phyloP scores from a whole-genome alignment of 805 yeast species.

The Komagataella populi region DNA sequence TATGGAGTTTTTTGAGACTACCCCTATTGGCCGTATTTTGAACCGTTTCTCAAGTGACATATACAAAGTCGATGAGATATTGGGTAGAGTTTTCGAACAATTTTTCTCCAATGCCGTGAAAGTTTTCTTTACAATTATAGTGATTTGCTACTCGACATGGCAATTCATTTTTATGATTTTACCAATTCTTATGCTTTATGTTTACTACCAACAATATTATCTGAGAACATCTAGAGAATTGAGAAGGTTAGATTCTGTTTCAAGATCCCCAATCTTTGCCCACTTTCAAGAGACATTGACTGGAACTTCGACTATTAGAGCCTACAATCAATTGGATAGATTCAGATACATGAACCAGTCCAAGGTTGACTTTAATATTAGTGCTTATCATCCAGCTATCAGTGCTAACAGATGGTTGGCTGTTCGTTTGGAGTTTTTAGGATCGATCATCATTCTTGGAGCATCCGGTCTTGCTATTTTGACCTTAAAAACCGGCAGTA shows the following conservation, averaged over 20 bases:
- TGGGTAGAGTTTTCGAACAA: conserved; percentile 58
- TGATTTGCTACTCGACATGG: conserved; percentile 83
- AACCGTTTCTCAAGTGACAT: conserved; percentile 89
- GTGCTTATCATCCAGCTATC: conserved; percentile 85
- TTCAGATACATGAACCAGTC: conserved; percentile 51
- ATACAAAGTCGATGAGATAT: conserved; percentile 72
- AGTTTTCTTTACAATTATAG: conserved; percentile 63
- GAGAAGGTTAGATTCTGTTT: conserved; percentile 69
- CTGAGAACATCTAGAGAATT: conserved; percentile 69
- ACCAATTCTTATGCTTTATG: conserved; percentile 56
- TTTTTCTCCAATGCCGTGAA: conserved; percentile 48
- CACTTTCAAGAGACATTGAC: conserved; percentile 74
- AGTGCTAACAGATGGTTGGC: conserved; percentile 97
- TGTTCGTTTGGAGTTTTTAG: conserved; percentile 82
- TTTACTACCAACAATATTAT: conserved; percentile 65
- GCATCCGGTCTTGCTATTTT: conserved; percentile 75
- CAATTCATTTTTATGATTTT: conserved; percentile 57
- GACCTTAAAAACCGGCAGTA: conserved; percentile 48
- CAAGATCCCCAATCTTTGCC: conserved; percentile 71
- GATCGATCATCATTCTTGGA: conserved; percentile 76
- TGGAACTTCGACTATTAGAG: conserved; percentile 67
- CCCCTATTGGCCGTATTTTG: conserved; percentile 86
- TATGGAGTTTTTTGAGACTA: conserved; percentile 90
- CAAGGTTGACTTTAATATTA: conserved; percentile 75
- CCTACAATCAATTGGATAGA: conserved; percentile 52